Base-by-base conservation (phyloP, 2,329 filamentous ascomycete genomes). In the Pleoardoris graminearum region DNA sequence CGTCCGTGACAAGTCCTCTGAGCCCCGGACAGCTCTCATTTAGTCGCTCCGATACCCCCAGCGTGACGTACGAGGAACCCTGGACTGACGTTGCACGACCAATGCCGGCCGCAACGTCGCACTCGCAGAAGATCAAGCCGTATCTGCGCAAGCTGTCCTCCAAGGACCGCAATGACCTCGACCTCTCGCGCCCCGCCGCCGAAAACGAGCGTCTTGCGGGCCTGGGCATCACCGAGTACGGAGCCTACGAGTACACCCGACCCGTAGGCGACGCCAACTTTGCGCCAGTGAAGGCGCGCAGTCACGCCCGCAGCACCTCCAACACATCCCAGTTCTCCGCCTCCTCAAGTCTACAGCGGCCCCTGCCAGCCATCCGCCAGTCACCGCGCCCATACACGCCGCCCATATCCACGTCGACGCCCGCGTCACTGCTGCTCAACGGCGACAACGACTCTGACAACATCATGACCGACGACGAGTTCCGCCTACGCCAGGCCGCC, bases 341-440 rank as follows among this genome's bases (percentile, higher is more conserved):
- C 4, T 74, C 74, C 37, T 79, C 80, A 4, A 77, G 75, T 55
- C 74, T 76, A 55, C 76, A 75, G 52, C 76, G 77, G 27, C 78
- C 80, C 61, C 72, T 82, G 46, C 79, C 83, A 59, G 77, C 81
- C 1, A 79, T 84, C 75, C 79, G 81, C 47, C 82, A 82, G 60
- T 78, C 77, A 3, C 81, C 80, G 10, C 75, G 79, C 42, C 76
- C 79, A 7, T 82, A 80, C 68, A 82, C 80, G 3, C 80, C 81
- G 33, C 79, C 81, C 19, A 69, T 78, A 29, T 76, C 76, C 38
- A 75, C 76, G 44, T 80, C 80, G 1, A 76, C 78, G 44, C 76
- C 81, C 21, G 74, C 73, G 1, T 83, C 81, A 0, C 62, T 76
- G n/a, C 69, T 75, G 17, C 44, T 47, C 33, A 38, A 47, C 44